Evolutionary conservation across 2,329 filamentous ascomycete species (phyloP), one percentile per base, ranked within the genome.

Genomic region (Fusarium secorum): DNA sequence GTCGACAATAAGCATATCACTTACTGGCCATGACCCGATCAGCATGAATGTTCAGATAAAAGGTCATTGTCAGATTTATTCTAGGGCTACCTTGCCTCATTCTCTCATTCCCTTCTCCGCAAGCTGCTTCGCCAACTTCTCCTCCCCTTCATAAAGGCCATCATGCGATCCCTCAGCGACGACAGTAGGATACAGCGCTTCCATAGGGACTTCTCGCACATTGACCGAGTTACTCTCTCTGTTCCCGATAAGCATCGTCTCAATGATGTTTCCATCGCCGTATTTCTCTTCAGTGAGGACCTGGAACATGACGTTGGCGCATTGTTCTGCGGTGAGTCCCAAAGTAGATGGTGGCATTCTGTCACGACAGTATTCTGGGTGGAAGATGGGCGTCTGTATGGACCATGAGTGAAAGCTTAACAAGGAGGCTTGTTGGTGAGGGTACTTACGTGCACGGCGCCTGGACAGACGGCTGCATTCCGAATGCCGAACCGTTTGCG

Each of bases 221-320:
- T 55, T 51, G 3, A 71, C 51, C 2, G 51, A 44, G n/a, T 22
- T 53, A 17, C 2, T 68, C 32, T 18, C 70, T 51, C n/a, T 49
- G 7, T 45, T 65, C 2, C 55, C 39, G 3, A 59, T 52, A n/a
- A 58, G 55, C 56, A 69, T 64, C 2, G 51, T 51, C 51, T 71
- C 67, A 3, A 71, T 6, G 7, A 71, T 69, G 8, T 71, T 69
- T 13, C 70, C 70, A 22, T 72, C 61, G 4, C 65, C 68, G n/a
- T 71, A 71, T 17, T 71, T 55, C 4, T 42, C 38, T 30, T 69
- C 61, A 10, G 48, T 49, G 26, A 72, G 49, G 3, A 69, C 61
- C 4, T 22, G 32, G 24, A 69, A 48, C 51, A 66, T 66, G 13
- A 71, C 22, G 3, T 44, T 38, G 11, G 65, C 70, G 15, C 51